Evolutionary conservation across 2,329 filamentous ascomycete species (phyloP), one percentile per base, ranked within the genome.

Genomic region (Neocatenulostroma microsporum): DNA sequence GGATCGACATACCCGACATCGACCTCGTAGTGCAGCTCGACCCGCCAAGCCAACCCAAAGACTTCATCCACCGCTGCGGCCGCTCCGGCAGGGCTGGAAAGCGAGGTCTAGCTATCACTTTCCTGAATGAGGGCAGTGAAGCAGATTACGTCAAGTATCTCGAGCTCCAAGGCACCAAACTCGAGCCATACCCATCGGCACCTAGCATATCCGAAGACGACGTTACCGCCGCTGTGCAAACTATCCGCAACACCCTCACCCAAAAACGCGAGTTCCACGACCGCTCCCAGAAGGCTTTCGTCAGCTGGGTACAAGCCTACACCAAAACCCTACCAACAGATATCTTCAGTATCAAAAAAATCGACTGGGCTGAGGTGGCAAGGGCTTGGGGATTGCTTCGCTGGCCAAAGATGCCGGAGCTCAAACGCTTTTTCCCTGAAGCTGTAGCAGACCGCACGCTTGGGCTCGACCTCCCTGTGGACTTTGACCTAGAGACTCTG

Each of bases 361-460:
- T 95, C 12, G 81, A 94, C 58, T 98, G 91, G 91, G 66, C 73
- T 4, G 82, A 87, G 36, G 70, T 91, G 1, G 89, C 80, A 1
- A 70, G 77, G 36, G 83, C 82, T 1, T 98, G 89, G 85, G 91
- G 85, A 2, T 69, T 98, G 1, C 69, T 95, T 2, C 80, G 80
- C 34, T 71, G 96, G 46, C 91, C 91, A 3, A 86, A 83, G 56
- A 98, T 98, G 91, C 89, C 91, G 0, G 91, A 98, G 60, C 66
- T 68, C 15, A 69, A 67, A 47, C 62, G 60, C 12, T 65, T 64
- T 51, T 61, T 64, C 11, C 50, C 49, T 0, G 41, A 51, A 33
- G 53, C 51, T 7, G 42, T 44, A 5, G 59, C 62, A n/a, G 64
- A 72, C 42, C 56, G 62, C 14, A 58, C 49, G 4, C 51, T 66